A percentile compares a stretch with the other conserved stretches of the same genome.
Evolutionary conservation across 805 yeast species (phyloP).

Genomic region (Pichia pseudocactophila): DNA sequence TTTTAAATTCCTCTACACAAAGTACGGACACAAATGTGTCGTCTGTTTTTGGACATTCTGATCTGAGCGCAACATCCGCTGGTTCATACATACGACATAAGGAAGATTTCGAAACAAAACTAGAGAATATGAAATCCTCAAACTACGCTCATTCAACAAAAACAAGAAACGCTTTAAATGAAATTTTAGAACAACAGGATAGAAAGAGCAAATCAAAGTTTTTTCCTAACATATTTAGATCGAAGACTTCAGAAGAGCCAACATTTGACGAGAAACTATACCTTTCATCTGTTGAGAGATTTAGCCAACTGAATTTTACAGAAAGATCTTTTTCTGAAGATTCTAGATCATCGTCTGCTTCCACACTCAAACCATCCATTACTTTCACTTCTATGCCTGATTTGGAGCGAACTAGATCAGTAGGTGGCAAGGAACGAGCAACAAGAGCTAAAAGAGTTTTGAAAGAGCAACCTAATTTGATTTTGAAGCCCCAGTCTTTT

Average conservation of each 20-base stretch:
- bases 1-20: slow-evolving; percentile 23
- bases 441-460: slow-evolving; percentile 57
- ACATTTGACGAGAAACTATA: slow-evolving; percentile 28
- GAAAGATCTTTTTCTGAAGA: background rate
- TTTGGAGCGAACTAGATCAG: slow-evolving; percentile 62
- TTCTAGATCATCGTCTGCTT: background rate
- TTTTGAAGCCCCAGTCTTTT: slow-evolving; percentile 53
- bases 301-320: slow-evolving; percentile 2
- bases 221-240: slow-evolving; percentile 35
- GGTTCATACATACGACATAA: slow-evolving; percentile 75
- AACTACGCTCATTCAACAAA: slow-evolving; percentile 7
- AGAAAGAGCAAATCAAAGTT: slow-evolving; percentile 35
- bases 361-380: background rate
- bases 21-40: slow-evolving; percentile 27
- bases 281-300: slow-evolving; percentile 14
- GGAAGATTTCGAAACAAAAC: slow-evolving; percentile 16
- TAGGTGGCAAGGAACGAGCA: slow-evolving; percentile 60
- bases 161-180: slow-evolving; percentile 28
- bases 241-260: slow-evolving; percentile 23
- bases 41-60: slow-evolving; percentile 48
- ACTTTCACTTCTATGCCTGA: slow-evolving; percentile 34
- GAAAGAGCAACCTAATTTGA: slow-evolving; percentile 49
- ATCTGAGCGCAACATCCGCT: slow-evolving; percentile 82
- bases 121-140: slow-evolving; percentile 14
- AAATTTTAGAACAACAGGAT: slow-evolving; percentile 36